A percentile compares a stretch with the other conserved stretches of the same genome.
phyloP scores from a whole-genome alignment of 164 flowering plant genomes.

The Nymphaea thermarum region DNA sequence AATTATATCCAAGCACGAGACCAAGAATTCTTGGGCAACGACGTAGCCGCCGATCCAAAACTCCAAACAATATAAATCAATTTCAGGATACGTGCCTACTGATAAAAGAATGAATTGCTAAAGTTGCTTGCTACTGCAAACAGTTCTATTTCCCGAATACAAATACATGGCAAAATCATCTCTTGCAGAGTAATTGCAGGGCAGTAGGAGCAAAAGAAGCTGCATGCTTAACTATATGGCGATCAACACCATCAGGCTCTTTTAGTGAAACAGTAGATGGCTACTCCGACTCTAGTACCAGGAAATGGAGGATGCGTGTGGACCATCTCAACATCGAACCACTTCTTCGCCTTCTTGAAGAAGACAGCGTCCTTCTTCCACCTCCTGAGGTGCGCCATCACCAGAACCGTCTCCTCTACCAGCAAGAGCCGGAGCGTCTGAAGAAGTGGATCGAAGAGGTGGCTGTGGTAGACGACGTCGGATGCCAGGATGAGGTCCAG shows the following conservation, averaged over 20 bases:
- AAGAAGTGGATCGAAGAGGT: slow-evolving; percentile 69
- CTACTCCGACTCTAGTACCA: slow-evolving; percentile 61
- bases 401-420: slow-evolving; percentile 19
- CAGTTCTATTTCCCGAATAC: too few relatives aligned
- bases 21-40: too few relatives aligned
- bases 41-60: too few relatives aligned
- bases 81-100: too few relatives aligned
- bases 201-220: too few relatives aligned
- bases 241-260: background rate
- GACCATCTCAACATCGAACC: slow-evolving; percentile 35
- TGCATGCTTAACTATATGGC: too few relatives aligned
- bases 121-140: too few relatives aligned
- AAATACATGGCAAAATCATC: too few relatives aligned
- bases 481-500: slow-evolving; percentile 50
- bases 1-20: too few relatives aligned
- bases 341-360: slow-evolving; percentile 57
- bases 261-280: slow-evolving; percentile 43
- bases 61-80: too few relatives aligned
- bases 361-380: slow-evolving; percentile 76
- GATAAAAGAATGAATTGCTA: too few relatives aligned
- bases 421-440: slow-evolving; percentile 42
- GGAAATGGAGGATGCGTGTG: slow-evolving; percentile 33
- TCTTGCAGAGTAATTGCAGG: too few relatives aligned
- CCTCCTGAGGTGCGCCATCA: slow-evolving; percentile 83
- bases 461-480: slow-evolving; percentile 84